These are phyloP conservation scores for Alternaria arbusti DNA, from an alignment of 2,329 filamentous ascomycete species.

Conservation along the genomic window DNA sequence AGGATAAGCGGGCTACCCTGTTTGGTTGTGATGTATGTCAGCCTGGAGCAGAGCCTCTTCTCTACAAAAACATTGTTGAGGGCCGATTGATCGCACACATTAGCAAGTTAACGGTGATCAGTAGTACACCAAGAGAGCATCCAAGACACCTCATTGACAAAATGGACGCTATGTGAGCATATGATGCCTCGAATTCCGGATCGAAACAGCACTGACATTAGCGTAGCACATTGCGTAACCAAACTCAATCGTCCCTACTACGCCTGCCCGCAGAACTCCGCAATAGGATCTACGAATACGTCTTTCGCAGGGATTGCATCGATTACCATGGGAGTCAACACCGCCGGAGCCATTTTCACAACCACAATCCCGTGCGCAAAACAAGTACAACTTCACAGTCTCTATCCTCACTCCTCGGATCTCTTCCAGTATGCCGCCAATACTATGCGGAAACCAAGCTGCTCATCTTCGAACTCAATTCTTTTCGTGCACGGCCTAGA, in stretches of 20 bases:
- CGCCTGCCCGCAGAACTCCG: background rate
- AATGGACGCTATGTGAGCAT: background rate
- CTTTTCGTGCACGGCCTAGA: rapidly evolving
- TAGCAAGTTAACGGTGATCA: no score
- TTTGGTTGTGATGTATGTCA: no score
- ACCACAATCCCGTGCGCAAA: background rate
- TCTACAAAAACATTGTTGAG: no score
- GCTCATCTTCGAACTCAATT: rapidly evolving
- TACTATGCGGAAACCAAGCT: background rate
- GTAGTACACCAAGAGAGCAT: no score
- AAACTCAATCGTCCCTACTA: background rate
- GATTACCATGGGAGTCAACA: no score
- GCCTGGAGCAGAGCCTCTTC: no score
- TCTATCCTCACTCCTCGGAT: background rate
- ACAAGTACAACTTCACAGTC: background rate
- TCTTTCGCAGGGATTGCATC: background rate
- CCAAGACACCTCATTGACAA: background rate
- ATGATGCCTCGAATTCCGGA: background rate
- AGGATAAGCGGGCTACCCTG: background rate
- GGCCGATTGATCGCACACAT: no score
- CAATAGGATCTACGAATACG: background rate
- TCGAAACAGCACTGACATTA: background rate
- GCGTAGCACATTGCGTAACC: background rate
- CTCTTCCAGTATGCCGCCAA: background rate
- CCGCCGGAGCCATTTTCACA: no score